A percentile compares a stretch with the other conserved stretches of the same genome.
Conservation (phyloP, 2,329 filamentous ascomycete genomes). For the Blastomyces silverae region DNA sequence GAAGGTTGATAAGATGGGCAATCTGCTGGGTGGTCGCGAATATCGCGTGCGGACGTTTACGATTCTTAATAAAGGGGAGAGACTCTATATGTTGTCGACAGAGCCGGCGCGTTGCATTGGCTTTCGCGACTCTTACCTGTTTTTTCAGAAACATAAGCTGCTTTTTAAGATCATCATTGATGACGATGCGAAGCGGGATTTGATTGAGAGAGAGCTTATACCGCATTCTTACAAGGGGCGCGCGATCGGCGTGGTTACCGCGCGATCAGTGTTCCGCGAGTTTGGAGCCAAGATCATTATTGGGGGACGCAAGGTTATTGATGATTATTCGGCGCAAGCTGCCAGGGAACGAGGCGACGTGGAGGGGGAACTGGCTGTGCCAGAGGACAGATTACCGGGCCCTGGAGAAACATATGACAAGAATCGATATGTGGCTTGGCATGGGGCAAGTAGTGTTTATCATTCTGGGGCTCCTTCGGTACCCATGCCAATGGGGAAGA, state of each 20-base stretch:
- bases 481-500: conserved; percentile 68
- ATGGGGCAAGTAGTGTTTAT: conserved; percentile 92
- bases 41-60: conserved; percentile 96
- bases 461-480: conserved; percentile 72
- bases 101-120: conserved; percentile 94
- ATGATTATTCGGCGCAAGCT: conserved; percentile 80
- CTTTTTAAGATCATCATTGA: conserved; percentile 98
- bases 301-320: conserved; percentile 73
- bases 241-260: conserved; percentile 93
- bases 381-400: conserved; percentile 69
- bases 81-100: conserved; percentile 97
- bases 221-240: conserved; percentile 98
- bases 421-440: conserved; percentile 98
- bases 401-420: conserved; percentile 90
- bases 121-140: conserved; percentile 95
- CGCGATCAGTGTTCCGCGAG: conserved; percentile 91
- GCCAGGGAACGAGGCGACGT: conserved; percentile 68
- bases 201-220: conserved; percentile 92
- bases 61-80: conserved; percentile 70
- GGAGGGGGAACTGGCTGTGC: conserved; percentile 87
- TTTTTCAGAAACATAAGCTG: conserved; percentile 96
- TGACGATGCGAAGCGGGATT: conserved; percentile 91
- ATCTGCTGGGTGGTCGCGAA: conserved; percentile 74
- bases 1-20: conserved; percentile 86
- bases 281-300: conserved; percentile 94